Evolutionary conservation across 306 rosid species (phyloP).

Genomic region (Abrus precatorius): DNA sequence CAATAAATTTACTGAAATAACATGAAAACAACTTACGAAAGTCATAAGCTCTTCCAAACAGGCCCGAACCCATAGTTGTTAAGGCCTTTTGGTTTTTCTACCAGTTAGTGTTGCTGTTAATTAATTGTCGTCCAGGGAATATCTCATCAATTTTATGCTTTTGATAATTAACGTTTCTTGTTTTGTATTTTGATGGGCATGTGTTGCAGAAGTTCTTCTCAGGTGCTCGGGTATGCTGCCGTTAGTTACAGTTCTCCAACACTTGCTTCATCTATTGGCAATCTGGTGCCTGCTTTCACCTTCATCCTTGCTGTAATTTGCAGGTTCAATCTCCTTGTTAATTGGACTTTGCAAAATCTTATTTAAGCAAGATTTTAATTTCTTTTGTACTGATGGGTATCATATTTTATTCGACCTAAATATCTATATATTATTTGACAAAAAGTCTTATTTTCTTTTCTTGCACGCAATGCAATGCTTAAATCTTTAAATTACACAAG

Average conservation of each 20-base stretch:
- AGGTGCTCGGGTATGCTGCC: constrained; percentile 76
- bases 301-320: constrained; percentile 82
- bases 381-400: background rate
- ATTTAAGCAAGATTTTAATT: background rate
- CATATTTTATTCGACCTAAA: background rate
- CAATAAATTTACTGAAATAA: too few species aligned
- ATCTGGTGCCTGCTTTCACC: constrained; percentile 89
- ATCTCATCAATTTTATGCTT: background rate
- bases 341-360: background rate
- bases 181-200: constrained; percentile 14
- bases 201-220: constrained; percentile 73
- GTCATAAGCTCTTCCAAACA: too few species aligned
- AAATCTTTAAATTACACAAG: background rate
- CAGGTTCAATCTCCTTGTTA: constrained; percentile 61
- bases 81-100: background rate
- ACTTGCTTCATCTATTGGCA: constrained; percentile 90
- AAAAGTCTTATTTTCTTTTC: background rate
- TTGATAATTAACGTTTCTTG: background rate
- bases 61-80: background rate
- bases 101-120: background rate
- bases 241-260: constrained; percentile 85
- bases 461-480: background rate
- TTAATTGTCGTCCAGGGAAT: background rate
- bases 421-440: background rate
- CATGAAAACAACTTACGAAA: too few species aligned